Evolutionary conservation across 768 basidiomycete species (phyloP).

Genomic region (Leccinum incarnatum): DNA sequence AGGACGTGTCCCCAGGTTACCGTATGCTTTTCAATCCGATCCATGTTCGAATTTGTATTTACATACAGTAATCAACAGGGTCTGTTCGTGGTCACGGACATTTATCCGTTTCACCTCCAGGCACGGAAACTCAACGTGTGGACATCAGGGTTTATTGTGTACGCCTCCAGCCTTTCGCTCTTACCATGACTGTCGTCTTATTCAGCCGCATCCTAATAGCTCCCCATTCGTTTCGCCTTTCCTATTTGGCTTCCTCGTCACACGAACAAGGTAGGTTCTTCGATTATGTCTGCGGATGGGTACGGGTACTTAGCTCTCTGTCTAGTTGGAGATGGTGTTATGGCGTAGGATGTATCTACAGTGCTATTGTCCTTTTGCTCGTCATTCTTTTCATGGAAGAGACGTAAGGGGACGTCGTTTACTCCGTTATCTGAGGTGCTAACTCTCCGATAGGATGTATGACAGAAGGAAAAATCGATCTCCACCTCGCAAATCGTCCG

Average conservation of each 20-base stretch:
- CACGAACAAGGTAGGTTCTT: conserved; percentile 23
- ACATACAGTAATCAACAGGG: conserved; percentile 27
- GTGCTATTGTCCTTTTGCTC: conserved; percentile 41
- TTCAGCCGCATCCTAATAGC: conserved; percentile 26
- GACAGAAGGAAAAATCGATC: conserved; percentile 42
- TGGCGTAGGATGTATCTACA: conserved; percentile 51
- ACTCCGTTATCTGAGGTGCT: background rate
- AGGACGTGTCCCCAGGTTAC: conserved; percentile 54
- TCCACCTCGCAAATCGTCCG: conserved; percentile 23
- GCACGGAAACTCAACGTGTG: conserved; percentile 51
- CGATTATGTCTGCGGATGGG: background rate
- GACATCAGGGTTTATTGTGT: conserved; percentile 50
- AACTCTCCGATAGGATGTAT: conserved; percentile 37
- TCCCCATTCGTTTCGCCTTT: conserved; percentile 31
- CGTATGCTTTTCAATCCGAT: conserved; percentile 20
- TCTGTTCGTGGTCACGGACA: conserved; percentile 45
- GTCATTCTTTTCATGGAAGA: conserved; percentile 49
- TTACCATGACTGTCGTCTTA: conserved; percentile 19
- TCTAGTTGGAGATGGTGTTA: conserved; percentile 50
- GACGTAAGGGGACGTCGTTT: conserved; percentile 35
- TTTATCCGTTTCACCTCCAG: conserved; percentile 54
- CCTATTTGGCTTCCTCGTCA: conserved; percentile 29
- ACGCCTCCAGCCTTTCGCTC: conserved; percentile 43
- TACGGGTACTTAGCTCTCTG: background rate
- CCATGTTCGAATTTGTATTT: background rate